Base-by-base conservation (phyloP, 805 yeast species). In the Candida sphagnicola region DNA sequence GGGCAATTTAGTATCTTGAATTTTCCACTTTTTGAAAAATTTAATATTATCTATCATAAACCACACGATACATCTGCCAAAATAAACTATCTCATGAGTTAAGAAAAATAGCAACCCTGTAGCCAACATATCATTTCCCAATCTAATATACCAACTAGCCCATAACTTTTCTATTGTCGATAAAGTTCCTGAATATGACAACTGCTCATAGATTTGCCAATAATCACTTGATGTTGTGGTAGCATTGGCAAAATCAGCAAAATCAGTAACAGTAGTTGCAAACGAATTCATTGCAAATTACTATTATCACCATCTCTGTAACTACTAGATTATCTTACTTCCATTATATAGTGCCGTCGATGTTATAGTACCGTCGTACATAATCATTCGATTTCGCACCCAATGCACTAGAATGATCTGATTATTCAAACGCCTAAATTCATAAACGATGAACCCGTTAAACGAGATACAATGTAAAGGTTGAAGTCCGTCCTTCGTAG, bases 61-160 rank as follows among this genome's bases (percentile, higher is more conserved):
- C 97, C 97, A 91, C 15, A 98, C 98, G 47, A 91, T 55, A 56
- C 90, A 84, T 59, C 98, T 79, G 38, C 91, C 93, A 59, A 93
- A 91, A 67, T 91, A 91, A 76, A 86, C 77, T 37, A 85, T 47
- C 65, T 91, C 99, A 63, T 91, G 99, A 40, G 87, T 68, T 29
- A 74, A 53, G 60, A 91, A 87, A 56, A 89, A 82, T 61, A 91
- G 65, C 33, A 89, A 61, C 4, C 98, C 99, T 1, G 98, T 91
- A 37, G 98, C 96, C 45, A 91, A 72, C 24, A 85, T 72, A 62
- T 91, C 99, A 61, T 91, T 91, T 50, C 79, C 75, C 75, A 89
- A 76, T 65, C 80, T 89, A 42, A 78, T 69, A 68, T 89, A 91
- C 79, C 86, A 91, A 16, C 88, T 68, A 10, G 95, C 95, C 99